Percentiles rank a stretch among this genome's conserved stretches.
These are phyloP conservation scores for Chaetomium strumarium DNA, from an alignment of 2,329 filamentous ascomycete genomes.

Conservation along the genomic window DNA sequence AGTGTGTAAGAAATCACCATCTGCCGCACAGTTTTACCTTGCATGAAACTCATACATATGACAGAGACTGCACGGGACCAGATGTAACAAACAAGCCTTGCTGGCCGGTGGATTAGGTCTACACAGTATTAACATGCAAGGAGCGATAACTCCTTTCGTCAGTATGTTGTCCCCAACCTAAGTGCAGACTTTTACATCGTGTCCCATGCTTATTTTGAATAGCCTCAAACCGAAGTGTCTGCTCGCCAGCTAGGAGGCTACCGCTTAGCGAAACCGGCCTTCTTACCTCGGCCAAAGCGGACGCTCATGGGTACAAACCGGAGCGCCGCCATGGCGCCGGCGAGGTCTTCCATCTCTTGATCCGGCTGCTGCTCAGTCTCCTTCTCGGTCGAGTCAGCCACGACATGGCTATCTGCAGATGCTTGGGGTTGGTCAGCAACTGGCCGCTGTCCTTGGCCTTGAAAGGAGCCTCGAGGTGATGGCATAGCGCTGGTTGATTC, in stretches of 20 bases:
- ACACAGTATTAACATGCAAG: constrained; percentile 11
- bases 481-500: constrained; percentile 39
- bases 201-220: constrained; percentile 11
- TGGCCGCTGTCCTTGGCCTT: background rate
- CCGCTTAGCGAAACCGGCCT: constrained; percentile 47
- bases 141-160: background rate
- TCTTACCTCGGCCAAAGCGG: constrained; percentile 54
- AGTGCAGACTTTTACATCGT: background rate
- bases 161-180: constrained; percentile 11
- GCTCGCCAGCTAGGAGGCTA: constrained; percentile 23
- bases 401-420: background rate
- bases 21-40: background rate
- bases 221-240: background rate
- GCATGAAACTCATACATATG: constrained; percentile 7
- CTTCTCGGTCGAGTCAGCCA: background rate
- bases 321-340: constrained; percentile 64
- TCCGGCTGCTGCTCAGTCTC: constrained; percentile 28
- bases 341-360: constrained; percentile 56
- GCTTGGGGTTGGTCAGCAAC: background rate
- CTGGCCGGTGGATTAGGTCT: background rate
- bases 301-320: constrained; percentile 65
- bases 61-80: background rate
- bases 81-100: background rate
- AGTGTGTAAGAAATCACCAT: constrained; percentile 16
- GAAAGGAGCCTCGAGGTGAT: constrained; percentile 10